These are phyloP conservation scores for Tolypocladium nubicola DNA, from an alignment of 2,329 filamentous ascomycete genomes.

Conservation along the genomic window DNA sequence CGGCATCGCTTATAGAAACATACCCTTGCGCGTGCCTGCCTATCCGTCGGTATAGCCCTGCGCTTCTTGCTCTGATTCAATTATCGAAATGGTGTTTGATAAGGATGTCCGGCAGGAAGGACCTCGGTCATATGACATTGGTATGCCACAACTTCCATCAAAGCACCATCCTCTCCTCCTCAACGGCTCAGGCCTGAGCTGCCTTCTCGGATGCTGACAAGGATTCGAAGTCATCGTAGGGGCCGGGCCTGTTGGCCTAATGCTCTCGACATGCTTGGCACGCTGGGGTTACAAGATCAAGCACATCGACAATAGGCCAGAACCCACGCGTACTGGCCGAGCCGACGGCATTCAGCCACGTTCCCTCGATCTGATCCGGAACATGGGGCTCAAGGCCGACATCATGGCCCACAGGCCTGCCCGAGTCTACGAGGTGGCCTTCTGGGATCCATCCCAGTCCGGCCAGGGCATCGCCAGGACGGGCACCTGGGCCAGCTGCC, in stretches of 20 bases:
- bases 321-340: constrained; percentile 75
- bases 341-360: constrained; percentile 89
- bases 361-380: constrained; percentile 75
- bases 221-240: constrained; percentile 63
- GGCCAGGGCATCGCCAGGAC: constrained; percentile 51
- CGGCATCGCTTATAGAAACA: neutral
- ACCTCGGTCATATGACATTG: constrained; percentile 30
- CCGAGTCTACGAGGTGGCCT: constrained; percentile 69
- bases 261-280: constrained; percentile 78
- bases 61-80: neutral
- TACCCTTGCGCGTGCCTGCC: neutral
- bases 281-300: constrained; percentile 93
- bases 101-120: neutral
- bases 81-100: neutral
- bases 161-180: neutral
- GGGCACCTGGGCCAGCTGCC: constrained; percentile 77
- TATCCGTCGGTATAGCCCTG: neutral
- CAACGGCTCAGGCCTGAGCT: neutral
- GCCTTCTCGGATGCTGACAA: constrained; percentile 9
- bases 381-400: constrained; percentile 78
- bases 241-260: constrained; percentile 78
- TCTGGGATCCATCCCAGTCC: constrained; percentile 55
- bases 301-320: constrained; percentile 83
- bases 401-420: constrained; percentile 85
- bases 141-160: constrained; percentile 14